phyloP scores from a whole-genome alignment of 768 basidiomycete species.

The Tulasnella sp. region DNA sequence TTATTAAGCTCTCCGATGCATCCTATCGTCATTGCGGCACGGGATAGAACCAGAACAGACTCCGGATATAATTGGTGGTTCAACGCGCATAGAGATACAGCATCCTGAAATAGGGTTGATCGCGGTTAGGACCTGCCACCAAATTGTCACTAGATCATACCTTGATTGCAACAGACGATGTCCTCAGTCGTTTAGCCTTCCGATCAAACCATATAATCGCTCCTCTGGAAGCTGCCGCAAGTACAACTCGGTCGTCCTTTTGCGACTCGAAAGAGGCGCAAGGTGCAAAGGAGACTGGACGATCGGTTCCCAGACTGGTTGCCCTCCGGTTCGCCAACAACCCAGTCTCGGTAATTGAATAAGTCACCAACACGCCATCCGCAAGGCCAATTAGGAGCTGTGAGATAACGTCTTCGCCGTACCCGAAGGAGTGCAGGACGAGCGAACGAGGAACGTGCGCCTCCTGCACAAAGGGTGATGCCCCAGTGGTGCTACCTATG shows the following conservation, averaged over 20 bases:
- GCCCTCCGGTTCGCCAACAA: slow-evolving; percentile 37
- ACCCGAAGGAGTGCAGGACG: slow-evolving; percentile 55
- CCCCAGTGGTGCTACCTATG: slow-evolving; percentile 37
- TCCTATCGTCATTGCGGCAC: slow-evolving; percentile 60
- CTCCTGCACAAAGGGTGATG: slow-evolving; percentile 23
- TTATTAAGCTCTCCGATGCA: slow-evolving; percentile 64
- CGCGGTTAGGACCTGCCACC: background rate
- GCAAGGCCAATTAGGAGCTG: slow-evolving; percentile 61
- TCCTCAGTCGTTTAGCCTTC: slow-evolving; percentile 33
- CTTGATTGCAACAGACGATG: slow-evolving; percentile 72
- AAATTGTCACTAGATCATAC: slow-evolving; percentile 36
- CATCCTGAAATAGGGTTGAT: slow-evolving; percentile 42
- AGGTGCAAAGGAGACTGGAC: slow-evolving; percentile 60
- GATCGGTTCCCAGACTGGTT: slow-evolving; percentile 43
- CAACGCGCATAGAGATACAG: slow-evolving; percentile 51
- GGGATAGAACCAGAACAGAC: slow-evolving; percentile 58
- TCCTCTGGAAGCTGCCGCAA: slow-evolving; percentile 69
- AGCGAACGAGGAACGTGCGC: slow-evolving; percentile 47
- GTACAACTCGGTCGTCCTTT: slow-evolving; percentile 50
- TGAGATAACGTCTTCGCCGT: slow-evolving; percentile 37
- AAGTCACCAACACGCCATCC: slow-evolving; percentile 66
- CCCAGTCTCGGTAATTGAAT: slow-evolving; percentile 41
- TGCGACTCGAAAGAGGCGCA: slow-evolving; percentile 46
- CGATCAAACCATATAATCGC: slow-evolving; percentile 57
- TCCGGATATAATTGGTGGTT: slow-evolving; percentile 49